Evolutionary conservation across 2,329 filamentous ascomycete species (phyloP).

Genomic region (Didymosphaeria variabile): DNA sequence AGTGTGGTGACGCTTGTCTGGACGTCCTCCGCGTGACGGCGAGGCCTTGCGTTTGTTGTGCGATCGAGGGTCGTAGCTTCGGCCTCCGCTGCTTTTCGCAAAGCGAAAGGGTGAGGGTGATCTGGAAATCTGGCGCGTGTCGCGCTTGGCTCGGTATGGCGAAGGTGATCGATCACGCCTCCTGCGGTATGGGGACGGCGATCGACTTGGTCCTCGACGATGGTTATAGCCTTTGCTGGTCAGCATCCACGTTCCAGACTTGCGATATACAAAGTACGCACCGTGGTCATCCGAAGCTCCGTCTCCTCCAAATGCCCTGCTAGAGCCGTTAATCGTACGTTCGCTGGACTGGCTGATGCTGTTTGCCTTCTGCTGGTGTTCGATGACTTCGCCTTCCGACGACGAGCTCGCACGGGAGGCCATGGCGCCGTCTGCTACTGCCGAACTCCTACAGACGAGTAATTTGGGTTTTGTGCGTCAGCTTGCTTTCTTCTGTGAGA

Average conservation of each 20-base stretch:
- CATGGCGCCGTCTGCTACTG: slow-evolving; percentile 26
- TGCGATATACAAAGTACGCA: slow-evolving; percentile 8
- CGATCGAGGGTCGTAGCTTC: slow-evolving; percentile 48
- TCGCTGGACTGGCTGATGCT: slow-evolving; percentile 37
- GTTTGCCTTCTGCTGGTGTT: slow-evolving; percentile 47
- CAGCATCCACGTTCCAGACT: slow-evolving; percentile 3
- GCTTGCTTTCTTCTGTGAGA: slow-evolving; percentile 38
- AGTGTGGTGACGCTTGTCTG: slow-evolving; percentile 66
- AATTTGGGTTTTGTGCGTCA: slow-evolving; percentile 36
- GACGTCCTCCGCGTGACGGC: slow-evolving; percentile 34
- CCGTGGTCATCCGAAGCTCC: slow-evolving; percentile 36
- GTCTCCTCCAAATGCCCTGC: slow-evolving; percentile 42
- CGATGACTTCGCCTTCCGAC: slow-evolving; percentile 43
- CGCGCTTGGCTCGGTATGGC: slow-evolving; percentile 18
- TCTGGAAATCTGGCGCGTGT: slow-evolving; percentile 19
- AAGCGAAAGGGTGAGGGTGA: slow-evolving; percentile 42
- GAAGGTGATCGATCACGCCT: slow-evolving; percentile 16
- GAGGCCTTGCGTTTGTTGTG: slow-evolving; percentile 54
- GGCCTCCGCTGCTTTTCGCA: slow-evolving; percentile 32
- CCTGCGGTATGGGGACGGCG: slow-evolving; percentile 32
- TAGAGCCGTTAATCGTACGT: slow-evolving; percentile 45
- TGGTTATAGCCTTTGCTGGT: slow-evolving; percentile 21
- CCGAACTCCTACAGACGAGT: slow-evolving; percentile 23
- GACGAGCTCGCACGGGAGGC: slow-evolving; percentile 40
- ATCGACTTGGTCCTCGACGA: slow-evolving; percentile 39